A percentile compares a stretch with the other conserved stretches of the same genome.
Evolutionary conservation across 495 filamentous ascomycete genomes (phyloP).

Genomic region (Podospora didyma): DNA sequence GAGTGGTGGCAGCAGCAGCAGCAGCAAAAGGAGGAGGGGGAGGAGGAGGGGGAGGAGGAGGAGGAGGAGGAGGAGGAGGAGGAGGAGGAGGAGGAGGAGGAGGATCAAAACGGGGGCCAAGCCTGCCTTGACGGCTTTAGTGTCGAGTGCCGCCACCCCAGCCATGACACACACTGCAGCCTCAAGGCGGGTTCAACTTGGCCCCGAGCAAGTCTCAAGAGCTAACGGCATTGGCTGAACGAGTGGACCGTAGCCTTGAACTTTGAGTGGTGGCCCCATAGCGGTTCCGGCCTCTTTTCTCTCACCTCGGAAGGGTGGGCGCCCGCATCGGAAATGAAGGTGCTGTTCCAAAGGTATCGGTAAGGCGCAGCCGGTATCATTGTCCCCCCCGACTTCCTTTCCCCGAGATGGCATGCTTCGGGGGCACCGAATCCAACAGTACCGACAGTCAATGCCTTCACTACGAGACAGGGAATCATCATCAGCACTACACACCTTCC

Average conservation of each 20-base stretch:
- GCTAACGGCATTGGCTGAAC: background rate
- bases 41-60: no score
- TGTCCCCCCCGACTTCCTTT: slow-evolving; percentile 9
- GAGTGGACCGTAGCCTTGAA: slow-evolving; percentile 7
- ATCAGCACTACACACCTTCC: background rate
- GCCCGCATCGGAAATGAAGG: slow-evolving; percentile 16
- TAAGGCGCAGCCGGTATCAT: slow-evolving; percentile 13
- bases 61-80: no score
- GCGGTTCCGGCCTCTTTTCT: slow-evolving; percentile 12
- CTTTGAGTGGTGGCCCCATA: slow-evolving; percentile 18
- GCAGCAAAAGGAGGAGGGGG: no score
- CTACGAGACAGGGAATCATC: slow-evolving; percentile 11
- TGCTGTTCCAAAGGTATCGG: slow-evolving; percentile 17
- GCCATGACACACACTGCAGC: slow-evolving; percentile 16
- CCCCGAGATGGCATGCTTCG: slow-evolving; percentile 21
- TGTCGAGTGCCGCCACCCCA: slow-evolving; percentile 18
- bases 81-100: no score
- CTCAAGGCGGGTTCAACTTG: slow-evolving; percentile 10
- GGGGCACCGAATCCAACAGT: slow-evolving; percentile 1
- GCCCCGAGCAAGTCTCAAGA: slow-evolving; percentile 17
- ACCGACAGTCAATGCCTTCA: slow-evolving; percentile 13
- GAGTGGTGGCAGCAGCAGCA: slow-evolving; percentile 8
- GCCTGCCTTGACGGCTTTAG: slow-evolving; percentile 15
- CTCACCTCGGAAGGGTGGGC: slow-evolving; percentile 6
- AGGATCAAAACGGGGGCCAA: slow-evolving; percentile 6